A percentile compares a stretch with the other conserved stretches of the same genome.
Conservation (phyloP, 2,329 filamentous ascomycete species). For the Ophiostoma sp. region DNA sequence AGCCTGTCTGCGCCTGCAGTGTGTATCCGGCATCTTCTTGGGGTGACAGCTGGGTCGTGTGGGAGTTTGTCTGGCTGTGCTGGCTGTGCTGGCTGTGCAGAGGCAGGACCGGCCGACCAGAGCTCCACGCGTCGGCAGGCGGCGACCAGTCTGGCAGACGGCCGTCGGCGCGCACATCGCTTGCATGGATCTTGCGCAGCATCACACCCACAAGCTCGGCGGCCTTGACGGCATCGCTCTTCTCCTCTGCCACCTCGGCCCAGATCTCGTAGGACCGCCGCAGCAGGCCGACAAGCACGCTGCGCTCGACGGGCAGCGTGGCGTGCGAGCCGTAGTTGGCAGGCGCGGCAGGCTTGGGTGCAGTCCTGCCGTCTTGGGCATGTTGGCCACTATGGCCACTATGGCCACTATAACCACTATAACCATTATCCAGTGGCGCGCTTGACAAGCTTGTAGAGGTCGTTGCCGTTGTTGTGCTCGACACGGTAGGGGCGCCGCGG, state of each 20-base stretch:
- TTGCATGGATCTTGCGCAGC: conserved; percentile 27
- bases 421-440: too few relatives aligned
- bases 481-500: background rate
- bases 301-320: conserved; percentile 24
- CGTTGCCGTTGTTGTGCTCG: conserved; percentile 32
- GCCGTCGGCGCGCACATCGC: conserved; percentile 16
- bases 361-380: background rate
- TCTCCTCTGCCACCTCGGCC: conserved; percentile 37
- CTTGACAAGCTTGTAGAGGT: background rate
- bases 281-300: conserved; percentile 40
- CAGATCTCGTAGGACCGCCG: conserved; percentile 43
- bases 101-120: background rate
- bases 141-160: conserved; percentile 16
- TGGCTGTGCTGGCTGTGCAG: background rate
- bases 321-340: conserved; percentile 32
- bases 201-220: conserved; percentile 43
- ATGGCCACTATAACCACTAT: too few relatives aligned
- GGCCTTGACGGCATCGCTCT: conserved; percentile 43
- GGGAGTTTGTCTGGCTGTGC: background rate
- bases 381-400: too few relatives aligned
- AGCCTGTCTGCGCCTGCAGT: background rate
- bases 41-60: conserved; percentile 5
- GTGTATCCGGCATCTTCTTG: background rate
- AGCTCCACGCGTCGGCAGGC: background rate
- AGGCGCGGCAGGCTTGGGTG: background rate